Evolutionary conservation across 768 basidiomycete genomes (phyloP).

Genomic region (Boletus vinaceobasis): DNA sequence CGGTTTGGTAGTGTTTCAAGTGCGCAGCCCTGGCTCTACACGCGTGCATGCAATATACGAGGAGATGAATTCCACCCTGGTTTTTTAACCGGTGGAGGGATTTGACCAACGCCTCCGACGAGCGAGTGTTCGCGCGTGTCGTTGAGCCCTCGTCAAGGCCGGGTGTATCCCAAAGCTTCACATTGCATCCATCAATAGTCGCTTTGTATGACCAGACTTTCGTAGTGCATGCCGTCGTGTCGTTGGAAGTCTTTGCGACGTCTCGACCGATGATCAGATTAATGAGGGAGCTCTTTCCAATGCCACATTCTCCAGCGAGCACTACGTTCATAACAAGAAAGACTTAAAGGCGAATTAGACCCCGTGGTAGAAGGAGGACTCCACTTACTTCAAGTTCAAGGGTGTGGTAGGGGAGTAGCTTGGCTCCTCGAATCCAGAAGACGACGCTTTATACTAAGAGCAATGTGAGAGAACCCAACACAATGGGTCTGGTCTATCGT

Average conservation of each 20-base stretch:
- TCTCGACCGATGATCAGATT: slow-evolving; percentile 17
- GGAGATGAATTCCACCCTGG: slow-evolving; percentile 13
- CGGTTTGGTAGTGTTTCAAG: slow-evolving; percentile 14
- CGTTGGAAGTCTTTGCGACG: slow-evolving; percentile 17
- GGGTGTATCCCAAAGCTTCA: slow-evolving; percentile 17
- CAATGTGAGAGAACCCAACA: not conserved
- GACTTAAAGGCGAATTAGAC: slow-evolving; percentile 5
- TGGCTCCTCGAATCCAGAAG: not conserved
- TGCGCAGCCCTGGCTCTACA: slow-evolving; percentile 16
- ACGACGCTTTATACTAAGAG: slow-evolving; percentile 7
- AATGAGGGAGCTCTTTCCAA: slow-evolving; percentile 26
- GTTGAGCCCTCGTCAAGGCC: slow-evolving; percentile 16
- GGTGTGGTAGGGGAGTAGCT: not conserved
- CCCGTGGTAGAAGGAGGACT: not conserved
- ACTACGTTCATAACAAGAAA: slow-evolving; percentile 18
- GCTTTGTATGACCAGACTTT: slow-evolving; percentile 5
- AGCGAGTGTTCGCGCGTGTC: not conserved
- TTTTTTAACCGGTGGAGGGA: slow-evolving; percentile 7
- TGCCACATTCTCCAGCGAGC: slow-evolving; percentile 21
- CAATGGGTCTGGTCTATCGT: not conserved
- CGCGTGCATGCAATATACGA: slow-evolving; percentile 21
- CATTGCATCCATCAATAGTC: slow-evolving; percentile 10
- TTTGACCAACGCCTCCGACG: slow-evolving; percentile 1
- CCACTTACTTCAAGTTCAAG: not conserved
- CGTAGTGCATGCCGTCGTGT: slow-evolving; percentile 19